Base-by-base conservation (phyloP, 2,329 filamentous ascomycete species). In the Cladobotryum mycophilum region DNA sequence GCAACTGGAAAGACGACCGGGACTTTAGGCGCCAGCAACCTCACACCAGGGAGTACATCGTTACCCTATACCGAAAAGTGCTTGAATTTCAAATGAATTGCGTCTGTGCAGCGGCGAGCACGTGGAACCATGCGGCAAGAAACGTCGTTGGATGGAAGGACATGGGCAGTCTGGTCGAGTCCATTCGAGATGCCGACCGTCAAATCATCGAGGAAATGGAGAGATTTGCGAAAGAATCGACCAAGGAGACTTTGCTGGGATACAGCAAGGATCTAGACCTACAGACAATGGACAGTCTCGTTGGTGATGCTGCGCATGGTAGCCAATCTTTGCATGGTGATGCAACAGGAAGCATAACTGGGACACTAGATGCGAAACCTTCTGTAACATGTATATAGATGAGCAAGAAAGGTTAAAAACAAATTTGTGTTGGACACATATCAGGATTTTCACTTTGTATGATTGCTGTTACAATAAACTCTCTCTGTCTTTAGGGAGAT, bases 71-170 rank as follows among this genome's bases (percentile, higher is more conserved):
- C 54, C 61, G 64, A 17, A 58, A 55, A 13, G 58, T 69, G 4
- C 60, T 70, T 22, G 68, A 70, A 50, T 65, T 67, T 47, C 67
- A 70, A 56, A 70, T 70, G 68, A 70, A 69, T 47, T 66, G 64
- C 56, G 64, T 70, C 9, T 70, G 67, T 52, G 68, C 68, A 5
- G 58, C 67, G 14, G 67, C 67, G 3, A 67, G 65, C 51, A 60
- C 63, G 11, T 70, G 67, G 66, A 69, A 70, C 44, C 58, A 61
- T 22, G 66, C 61, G 1, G 67, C 66, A 3, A 66, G 64, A 48
- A 68, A 70, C 38, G 64, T 68, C 9, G 66, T 70, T 20, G 58
- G 63, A 41, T 70, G 68, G 67, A 54, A 63, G 25, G 61, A 56
- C 33, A 57, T 69, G 49, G 56, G 52, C 20, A 49, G 53, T 9